Percentiles rank a stretch among this genome's conserved stretches.
phyloP scores from a whole-genome alignment of 768 basidiomycete species.

The Megacollybia marginata region DNA sequence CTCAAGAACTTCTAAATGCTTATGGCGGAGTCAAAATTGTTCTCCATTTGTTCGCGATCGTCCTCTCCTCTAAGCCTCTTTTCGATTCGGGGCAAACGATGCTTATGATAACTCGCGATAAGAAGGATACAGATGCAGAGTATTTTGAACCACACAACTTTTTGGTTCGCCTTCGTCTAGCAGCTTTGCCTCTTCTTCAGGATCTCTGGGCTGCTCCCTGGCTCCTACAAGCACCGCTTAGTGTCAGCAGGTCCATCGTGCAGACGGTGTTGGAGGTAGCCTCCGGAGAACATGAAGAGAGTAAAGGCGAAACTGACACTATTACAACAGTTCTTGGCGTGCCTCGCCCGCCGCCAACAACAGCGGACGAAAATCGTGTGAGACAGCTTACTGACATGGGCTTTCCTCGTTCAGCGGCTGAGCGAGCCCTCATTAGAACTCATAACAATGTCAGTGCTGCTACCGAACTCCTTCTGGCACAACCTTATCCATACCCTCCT shows the following conservation, averaged over 20 bases:
- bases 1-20: conserved; percentile 66
- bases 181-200: conserved; percentile 57
- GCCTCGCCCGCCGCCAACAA: conserved; percentile 24
- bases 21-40: conserved; percentile 78
- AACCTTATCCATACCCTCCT: conserved; percentile 71
- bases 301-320: conserved; percentile 35
- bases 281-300: conserved; percentile 75
- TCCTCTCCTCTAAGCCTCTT: conserved; percentile 74
- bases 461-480: conserved; percentile 76
- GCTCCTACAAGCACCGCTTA: conserved; percentile 69
- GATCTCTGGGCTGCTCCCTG: conserved; percentile 80
- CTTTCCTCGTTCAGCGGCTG: conserved; percentile 83
- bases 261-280: conserved; percentile 75
- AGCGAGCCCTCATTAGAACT: conserved; percentile 74
- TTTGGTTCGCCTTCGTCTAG: conserved; percentile 71
- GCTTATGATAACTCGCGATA: conserved; percentile 65
- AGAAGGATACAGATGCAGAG: conserved; percentile 66
- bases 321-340: conserved; percentile 23
- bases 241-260: conserved; percentile 69
- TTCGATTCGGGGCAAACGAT: conserved; percentile 83
- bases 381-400: conserved; percentile 93
- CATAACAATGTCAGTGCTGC: conserved; percentile 88
- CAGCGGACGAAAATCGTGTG: conserved; percentile 68
- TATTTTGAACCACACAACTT: conserved; percentile 87
- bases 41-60: conserved; percentile 64